Evolutionary conservation across 2,329 filamentous ascomycete genomes (phyloP).

Genomic region (Eutypa lata): DNA sequence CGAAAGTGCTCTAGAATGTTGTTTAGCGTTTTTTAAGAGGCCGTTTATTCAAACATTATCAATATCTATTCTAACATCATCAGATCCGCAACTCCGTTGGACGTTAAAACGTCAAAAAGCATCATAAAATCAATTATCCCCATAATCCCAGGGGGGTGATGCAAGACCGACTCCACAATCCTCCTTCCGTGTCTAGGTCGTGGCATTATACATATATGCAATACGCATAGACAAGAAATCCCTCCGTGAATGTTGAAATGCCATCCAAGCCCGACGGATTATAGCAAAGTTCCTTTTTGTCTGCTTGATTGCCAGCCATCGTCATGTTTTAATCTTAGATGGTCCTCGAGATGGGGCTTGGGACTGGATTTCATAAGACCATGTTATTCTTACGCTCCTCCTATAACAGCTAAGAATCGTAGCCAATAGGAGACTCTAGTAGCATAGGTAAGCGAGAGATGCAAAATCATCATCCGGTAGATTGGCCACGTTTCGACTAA

Average conservation of each 20-base stretch:
- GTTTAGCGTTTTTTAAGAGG: too few relatives aligned
- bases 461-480: constrained; percentile 6
- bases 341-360: too few relatives aligned
- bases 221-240: background rate
- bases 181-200: background rate
- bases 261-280: background rate
- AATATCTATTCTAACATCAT: background rate
- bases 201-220: background rate
- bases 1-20: too few relatives aligned
- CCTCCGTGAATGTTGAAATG: background rate
- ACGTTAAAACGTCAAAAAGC: background rate
- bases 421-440: background rate
- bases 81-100: background rate
- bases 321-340: too few relatives aligned
- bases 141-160: background rate
- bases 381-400: too few relatives aligned
- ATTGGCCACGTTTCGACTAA: constrained; percentile 23
- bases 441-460: background rate
- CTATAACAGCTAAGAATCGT: too few relatives aligned
- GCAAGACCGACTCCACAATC: background rate
- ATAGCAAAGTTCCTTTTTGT: background rate
- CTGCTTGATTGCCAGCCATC: too few relatives aligned
- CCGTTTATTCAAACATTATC: background rate
- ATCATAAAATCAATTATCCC: background rate
- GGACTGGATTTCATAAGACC: too few relatives aligned